Evolutionary conservation across 768 basidiomycete genomes (phyloP).

Genomic region (Mycena indigotica): DNA sequence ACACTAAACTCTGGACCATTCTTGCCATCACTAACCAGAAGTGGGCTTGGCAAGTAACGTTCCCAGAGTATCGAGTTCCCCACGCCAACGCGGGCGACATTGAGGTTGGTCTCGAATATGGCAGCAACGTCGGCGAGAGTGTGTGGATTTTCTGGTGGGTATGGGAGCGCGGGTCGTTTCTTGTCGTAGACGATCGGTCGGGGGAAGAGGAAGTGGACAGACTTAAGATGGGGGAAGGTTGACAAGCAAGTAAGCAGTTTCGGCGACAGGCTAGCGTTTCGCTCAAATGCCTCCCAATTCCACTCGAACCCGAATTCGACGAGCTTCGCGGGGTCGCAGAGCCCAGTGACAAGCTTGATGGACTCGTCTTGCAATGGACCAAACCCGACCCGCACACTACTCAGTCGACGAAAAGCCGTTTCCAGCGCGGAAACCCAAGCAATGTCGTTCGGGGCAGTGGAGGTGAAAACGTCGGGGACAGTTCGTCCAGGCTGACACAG

Average conservation of each 20-base stretch:
- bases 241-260: conserved; percentile 17
- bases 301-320: conserved; percentile 19
- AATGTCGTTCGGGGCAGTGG: neutral
- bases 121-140: conserved; percentile 18
- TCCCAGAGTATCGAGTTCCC: conserved; percentile 25
- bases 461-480: neutral
- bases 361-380: conserved; percentile 6
- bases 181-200: conserved; percentile 10
- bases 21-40: conserved; percentile 17
- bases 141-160: conserved; percentile 9
- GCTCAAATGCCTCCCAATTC: conserved; percentile 9
- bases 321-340: conserved; percentile 10
- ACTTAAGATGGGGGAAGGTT: conserved; percentile 21
- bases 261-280: conserved; percentile 16
- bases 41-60: neutral
- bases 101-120: conserved; percentile 20
- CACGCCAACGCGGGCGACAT: conserved; percentile 22
- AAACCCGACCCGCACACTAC: conserved; percentile 18
- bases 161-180: conserved; percentile 1
- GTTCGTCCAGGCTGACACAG: neutral
- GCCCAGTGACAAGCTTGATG: conserved; percentile 1
- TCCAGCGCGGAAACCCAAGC: neutral
- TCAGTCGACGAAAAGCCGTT: conserved; percentile 2
- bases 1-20: neutral
- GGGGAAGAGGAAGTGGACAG: conserved; percentile 27